Base-by-base conservation (phyloP, 1,139 yeast genomes). In the Zygosaccharomyces sapae region DNA sequence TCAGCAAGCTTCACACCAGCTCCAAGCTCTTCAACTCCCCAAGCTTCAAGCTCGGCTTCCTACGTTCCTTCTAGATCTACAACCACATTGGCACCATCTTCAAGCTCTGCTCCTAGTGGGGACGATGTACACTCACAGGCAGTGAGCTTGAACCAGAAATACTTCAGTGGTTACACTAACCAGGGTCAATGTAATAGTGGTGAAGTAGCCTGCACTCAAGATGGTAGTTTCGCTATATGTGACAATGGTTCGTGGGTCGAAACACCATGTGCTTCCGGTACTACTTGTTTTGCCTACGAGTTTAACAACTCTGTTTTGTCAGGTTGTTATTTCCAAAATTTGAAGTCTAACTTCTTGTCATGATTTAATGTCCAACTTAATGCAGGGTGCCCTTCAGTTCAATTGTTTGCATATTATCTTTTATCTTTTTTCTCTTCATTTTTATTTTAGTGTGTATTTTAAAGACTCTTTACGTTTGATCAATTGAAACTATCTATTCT, bases 261-360 rank as follows among this genome's bases (percentile, higher is more conserved):
- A 20, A 71, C 73, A 58, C 71, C 65, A 35, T 81, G 87, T 65
- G 76, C 83, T 7, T 66, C 74, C 2, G 82, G 84, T 41, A 80
- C 86, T 4, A 71, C 77, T 2, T 81, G 86, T 65, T 72, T 69
- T 52, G 82, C 84, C 18, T 70, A 68, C 52, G 71, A 68, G 36
- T 59, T 60, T 41, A 70, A 61, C 48, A 67, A 63, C 41, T 51
- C 57, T 5, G 76, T 74, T 30, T 66, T 64, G 38, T 56, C 70
- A 41, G 73, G 75, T 16, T 75, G 79, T 58, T 69, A 71, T 54
- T 65, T 50, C 43, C 42, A 53, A 19, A 38, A 47, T 30, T 44
- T 53, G 47, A 58, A 54, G 45, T 45, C 50, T 35, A 50, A 49
- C 39, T 62, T 50, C 40, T 19, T 43, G 25, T 33, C 38, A 10